A percentile compares a stretch with the other conserved stretches of the same genome.
Evolutionary conservation across 768 basidiomycete species (phyloP).

Genomic region (Leccinum pellstonianum): DNA sequence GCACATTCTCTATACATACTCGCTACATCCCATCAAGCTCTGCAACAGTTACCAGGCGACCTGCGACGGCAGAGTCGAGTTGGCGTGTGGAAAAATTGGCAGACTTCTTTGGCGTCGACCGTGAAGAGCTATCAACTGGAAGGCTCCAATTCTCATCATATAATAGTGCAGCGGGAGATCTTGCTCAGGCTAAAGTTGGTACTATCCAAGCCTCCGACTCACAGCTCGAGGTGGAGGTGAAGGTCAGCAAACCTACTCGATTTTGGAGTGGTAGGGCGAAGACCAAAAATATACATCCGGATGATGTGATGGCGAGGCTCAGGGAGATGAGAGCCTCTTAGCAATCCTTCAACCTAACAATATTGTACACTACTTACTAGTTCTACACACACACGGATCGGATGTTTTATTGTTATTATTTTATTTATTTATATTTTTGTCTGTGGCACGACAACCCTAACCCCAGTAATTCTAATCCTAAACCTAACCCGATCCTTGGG

Average conservation of each 20-base stretch:
- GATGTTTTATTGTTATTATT: neutral
- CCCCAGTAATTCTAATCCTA: conserved; percentile 20
- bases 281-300: conserved; percentile 38
- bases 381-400: neutral
- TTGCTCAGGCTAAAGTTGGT: neutral
- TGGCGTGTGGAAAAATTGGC: conserved; percentile 17
- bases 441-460: conserved; percentile 16
- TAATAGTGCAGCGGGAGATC: conserved; percentile 3
- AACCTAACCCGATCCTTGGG: conserved; percentile 36
- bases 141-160: neutral
- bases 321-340: conserved; percentile 39
- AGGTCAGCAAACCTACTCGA: conserved; percentile 35
- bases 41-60: neutral
- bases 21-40: neutral
- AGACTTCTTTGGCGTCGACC: conserved; percentile 16
- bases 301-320: conserved; percentile 44
- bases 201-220: neutral
- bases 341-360: neutral
- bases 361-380: neutral
- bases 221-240: conserved; percentile 37
- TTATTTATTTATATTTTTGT: neutral
- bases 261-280: conserved; percentile 39
- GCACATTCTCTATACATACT: neutral
- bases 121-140: conserved; percentile 1
- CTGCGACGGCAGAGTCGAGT: conserved; percentile 5